A percentile compares a stretch with the other conserved stretches of the same genome.
Conservation (phyloP, 192 early-diverging fungal species). For the Linnemannia schmuckeri region DNA sequence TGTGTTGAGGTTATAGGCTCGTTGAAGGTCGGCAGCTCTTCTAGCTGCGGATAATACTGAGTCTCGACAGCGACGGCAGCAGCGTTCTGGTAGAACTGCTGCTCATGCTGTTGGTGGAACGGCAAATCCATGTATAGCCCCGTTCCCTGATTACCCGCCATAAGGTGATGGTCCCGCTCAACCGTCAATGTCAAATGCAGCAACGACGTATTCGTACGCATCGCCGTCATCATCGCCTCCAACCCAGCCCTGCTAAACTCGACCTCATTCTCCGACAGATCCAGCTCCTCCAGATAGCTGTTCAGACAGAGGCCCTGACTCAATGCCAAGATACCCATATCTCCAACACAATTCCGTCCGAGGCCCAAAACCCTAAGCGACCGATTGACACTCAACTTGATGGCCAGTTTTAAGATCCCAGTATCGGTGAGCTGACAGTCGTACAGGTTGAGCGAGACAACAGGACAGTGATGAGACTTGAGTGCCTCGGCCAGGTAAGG, state of each 20-base stretch:
- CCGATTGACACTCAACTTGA: conserved; percentile 48
- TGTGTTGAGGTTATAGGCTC: not conserved
- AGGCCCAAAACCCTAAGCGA: conserved; percentile 27
- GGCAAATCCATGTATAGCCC: not conserved
- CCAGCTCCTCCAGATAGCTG: conserved; percentile 43
- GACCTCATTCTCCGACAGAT: conserved; percentile 40
- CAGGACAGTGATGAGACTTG: conserved; percentile 39
- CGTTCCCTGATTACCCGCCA: not conserved
- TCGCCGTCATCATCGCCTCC: conserved; percentile 38
- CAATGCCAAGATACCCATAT: conserved; percentile 34
- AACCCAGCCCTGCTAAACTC: conserved; percentile 35
- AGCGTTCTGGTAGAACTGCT: not conserved
- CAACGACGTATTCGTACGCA: conserved; percentile 38
- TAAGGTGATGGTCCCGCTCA: conserved; percentile 24
- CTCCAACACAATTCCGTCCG: conserved; percentile 43
- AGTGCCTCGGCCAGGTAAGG: conserved; percentile 50
- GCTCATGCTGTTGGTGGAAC: conserved; percentile 10
- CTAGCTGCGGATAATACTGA: not conserved
- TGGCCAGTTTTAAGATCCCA: conserved; percentile 37
- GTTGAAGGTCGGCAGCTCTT: not conserved
- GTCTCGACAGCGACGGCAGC: not conserved
- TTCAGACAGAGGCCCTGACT: conserved; percentile 38
- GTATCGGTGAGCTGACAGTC: conserved; percentile 52
- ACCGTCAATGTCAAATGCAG: conserved; percentile 27
- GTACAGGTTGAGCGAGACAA: conserved; percentile 42